Evolutionary conservation across 768 basidiomycete species (phyloP).

Genomic region (Collybiopsis confluens): DNA sequence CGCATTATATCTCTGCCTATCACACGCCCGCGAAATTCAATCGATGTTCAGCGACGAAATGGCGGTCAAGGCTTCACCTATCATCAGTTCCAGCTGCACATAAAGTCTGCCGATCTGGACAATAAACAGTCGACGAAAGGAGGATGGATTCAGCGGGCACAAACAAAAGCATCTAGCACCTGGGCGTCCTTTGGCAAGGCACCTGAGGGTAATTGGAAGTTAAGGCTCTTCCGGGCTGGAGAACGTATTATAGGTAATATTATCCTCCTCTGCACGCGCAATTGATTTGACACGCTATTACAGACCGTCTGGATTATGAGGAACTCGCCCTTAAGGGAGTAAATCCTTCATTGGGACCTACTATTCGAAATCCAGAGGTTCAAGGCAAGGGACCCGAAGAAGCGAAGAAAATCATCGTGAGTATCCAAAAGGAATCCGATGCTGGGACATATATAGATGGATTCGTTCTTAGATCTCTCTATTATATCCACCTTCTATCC

Average conservation of each 20-base stretch:
- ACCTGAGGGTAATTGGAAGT: slow-evolving; percentile 63
- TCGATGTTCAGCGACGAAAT: slow-evolving; percentile 7
- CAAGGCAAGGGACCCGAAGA: slow-evolving; percentile 15
- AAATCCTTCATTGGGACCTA: slow-evolving; percentile 67
- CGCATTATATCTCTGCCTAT: slow-evolving; percentile 45
- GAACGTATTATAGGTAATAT: slow-evolving; percentile 67
- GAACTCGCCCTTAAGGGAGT: slow-evolving; percentile 72
- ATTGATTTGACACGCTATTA: too few relatives aligned
- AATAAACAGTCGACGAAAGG: slow-evolving; percentile 31
- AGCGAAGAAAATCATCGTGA: slow-evolving; percentile 8
- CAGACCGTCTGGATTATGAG: slow-evolving; percentile 75
- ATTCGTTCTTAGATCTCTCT: slow-evolving; percentile 52
- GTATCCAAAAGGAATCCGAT: not conserved
- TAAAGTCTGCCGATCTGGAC: slow-evolving; percentile 15
- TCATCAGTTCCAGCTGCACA: slow-evolving; percentile 10
- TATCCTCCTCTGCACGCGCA: too few relatives aligned
- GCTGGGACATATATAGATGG: not conserved
- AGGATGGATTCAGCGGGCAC: slow-evolving; percentile 45
- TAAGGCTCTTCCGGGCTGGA: slow-evolving; percentile 56
- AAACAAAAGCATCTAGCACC: slow-evolving; percentile 45
- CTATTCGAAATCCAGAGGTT: slow-evolving; percentile 23
- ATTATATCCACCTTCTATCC: slow-evolving; percentile 49
- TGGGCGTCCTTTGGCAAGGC: slow-evolving; percentile 73
- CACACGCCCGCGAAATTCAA: slow-evolving; percentile 17
- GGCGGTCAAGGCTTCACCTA: not conserved